Percentiles rank a stretch among this genome's conserved stretches.
Conservation (phyloP, 352 stramenopile genomes). For the Aphanomyces invadans region DNA sequence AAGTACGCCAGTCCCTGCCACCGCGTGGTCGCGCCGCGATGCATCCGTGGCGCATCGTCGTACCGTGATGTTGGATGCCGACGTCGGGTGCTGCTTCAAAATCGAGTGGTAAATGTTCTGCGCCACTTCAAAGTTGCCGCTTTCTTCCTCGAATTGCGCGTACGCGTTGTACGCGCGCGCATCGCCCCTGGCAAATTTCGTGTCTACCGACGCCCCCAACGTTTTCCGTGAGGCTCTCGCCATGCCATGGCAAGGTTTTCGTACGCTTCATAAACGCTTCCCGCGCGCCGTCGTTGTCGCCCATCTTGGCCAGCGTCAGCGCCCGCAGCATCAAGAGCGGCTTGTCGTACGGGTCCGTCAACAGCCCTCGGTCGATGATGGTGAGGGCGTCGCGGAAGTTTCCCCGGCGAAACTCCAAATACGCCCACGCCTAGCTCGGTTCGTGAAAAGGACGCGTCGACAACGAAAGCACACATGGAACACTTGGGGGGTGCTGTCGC, state of each 20-base stretch:
- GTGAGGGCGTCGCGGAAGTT: conserved; percentile 66
- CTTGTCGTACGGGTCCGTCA: conserved; percentile 68
- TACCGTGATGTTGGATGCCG: conserved; percentile 67
- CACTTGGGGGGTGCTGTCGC: conserved; percentile 56
- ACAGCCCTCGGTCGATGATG: conserved; percentile 54
- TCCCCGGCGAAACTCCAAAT: conserved; percentile 71
- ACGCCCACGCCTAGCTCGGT: conserved; percentile 43
- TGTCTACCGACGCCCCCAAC: neutral
- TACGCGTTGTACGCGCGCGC: conserved; percentile 75
- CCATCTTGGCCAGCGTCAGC: conserved; percentile 72
- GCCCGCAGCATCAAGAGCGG: conserved; percentile 70
- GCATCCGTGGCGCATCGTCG: neutral
- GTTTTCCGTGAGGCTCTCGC: too few relatives aligned
- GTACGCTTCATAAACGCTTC: conserved; percentile 7
- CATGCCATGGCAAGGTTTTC: too few relatives aligned
- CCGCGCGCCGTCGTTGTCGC: conserved; percentile 62
- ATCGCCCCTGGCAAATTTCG: conserved; percentile 35
- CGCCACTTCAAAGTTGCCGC: conserved; percentile 61
- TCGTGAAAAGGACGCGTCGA: neutral
- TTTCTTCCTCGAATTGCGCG: conserved; percentile 73
- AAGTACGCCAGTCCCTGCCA: conserved; percentile 5
- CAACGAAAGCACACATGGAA: conserved; percentile 41
- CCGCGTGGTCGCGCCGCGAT: neutral
- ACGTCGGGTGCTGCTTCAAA: conserved; percentile 50
- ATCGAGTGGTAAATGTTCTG: conserved; percentile 54